Evolutionary conservation across 106 monocot genomes (phyloP), one percentile per base, ranked within the genome.

Genomic region (Alisma plantagoaquatica): DNA sequence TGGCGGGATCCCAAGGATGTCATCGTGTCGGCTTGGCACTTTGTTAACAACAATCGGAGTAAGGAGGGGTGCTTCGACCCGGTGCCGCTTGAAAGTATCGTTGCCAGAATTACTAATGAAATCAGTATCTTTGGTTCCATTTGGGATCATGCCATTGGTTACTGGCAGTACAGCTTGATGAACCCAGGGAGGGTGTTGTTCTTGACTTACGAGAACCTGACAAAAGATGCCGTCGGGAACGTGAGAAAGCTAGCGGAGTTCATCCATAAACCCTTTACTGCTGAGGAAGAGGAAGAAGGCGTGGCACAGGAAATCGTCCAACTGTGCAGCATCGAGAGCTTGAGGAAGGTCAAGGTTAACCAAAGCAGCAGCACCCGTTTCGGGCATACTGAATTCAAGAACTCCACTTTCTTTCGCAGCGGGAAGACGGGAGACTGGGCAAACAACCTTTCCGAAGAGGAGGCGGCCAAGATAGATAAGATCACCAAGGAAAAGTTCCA

Each of bases 161-260:
- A 56, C 55, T 56, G 62, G 55, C 27, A 56, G 12, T 33, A 24
- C 15, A 42, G 6, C 25, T 43, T 27, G 41, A 57, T 19, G 43
- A 26, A 24, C 42, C 19, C 30, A 12, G n/a, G 26, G 0, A 45
- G 46, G 18, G 51, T 70, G 17, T 1, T 70, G 46, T 62, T 70
- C 38, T 12, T 70, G 27, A 70, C 29, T 27, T 70, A 47, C 27
- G 70, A 70, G 33, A 61, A 70, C 10, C n/a, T 70, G 43, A 51
- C 19, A 26, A 28, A 17, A 7, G 61, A 53, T 19, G 44, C 45
- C 1, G 31, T 14, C 2, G 31, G 3, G 2, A 6, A 23, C 1
- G 3, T 61, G 46, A 60, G n/a, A 44, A 70, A 33, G 43, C 31
- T 70, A 17, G 69, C 44, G 0, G 32, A 61, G 61, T 70, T 70